These are phyloP conservation scores for Setomelanomma holmii DNA, from an alignment of 2,329 filamentous ascomycete species.

Conservation along the genomic window DNA sequence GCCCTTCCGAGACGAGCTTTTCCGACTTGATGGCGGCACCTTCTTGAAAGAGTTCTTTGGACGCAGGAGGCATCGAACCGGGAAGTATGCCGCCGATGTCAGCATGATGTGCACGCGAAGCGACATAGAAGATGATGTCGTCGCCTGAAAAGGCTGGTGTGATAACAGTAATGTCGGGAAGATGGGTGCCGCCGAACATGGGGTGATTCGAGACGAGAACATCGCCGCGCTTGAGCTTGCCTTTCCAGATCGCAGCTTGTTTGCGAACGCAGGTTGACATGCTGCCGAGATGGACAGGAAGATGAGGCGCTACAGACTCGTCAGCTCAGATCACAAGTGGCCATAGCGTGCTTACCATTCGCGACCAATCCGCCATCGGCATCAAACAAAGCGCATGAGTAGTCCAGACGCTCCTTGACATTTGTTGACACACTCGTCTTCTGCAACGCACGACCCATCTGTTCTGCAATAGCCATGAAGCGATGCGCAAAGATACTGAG, in stretches of 20 bases:
- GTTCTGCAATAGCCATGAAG: slow-evolving; percentile 86
- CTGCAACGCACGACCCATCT: slow-evolving; percentile 80
- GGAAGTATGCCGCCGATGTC: slow-evolving; percentile 85
- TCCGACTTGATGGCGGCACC: slow-evolving; percentile 63
- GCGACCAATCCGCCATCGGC: slow-evolving; percentile 77
- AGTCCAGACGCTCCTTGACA: slow-evolving; percentile 82
- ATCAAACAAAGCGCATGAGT: slow-evolving; percentile 83
- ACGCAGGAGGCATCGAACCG: slow-evolving; percentile 82
- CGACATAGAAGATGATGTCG: slow-evolving; percentile 82
- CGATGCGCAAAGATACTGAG: slow-evolving; percentile 81
- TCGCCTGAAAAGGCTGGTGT: slow-evolving; percentile 79
- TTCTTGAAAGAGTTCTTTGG: slow-evolving; percentile 65
- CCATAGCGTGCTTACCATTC: slow-evolving; percentile 57
- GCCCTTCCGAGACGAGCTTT: slow-evolving; percentile 76
- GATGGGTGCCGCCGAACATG: slow-evolving; percentile 82
- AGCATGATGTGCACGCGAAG: slow-evolving; percentile 80
- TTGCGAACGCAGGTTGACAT: slow-evolving; percentile 86
- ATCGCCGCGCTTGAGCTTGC: slow-evolving; percentile 78
- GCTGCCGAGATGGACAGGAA: slow-evolving; percentile 81
- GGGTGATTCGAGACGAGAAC: slow-evolving; percentile 86
- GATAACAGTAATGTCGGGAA: slow-evolving; percentile 82
- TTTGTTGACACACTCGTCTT: slow-evolving; percentile 83
- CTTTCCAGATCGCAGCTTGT: slow-evolving; percentile 81
- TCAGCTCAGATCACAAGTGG: not conserved
- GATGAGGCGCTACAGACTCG: slow-evolving; percentile 66